Base-by-base conservation (phyloP, 306 rosid species). In the Trifolium dubium region DNA sequence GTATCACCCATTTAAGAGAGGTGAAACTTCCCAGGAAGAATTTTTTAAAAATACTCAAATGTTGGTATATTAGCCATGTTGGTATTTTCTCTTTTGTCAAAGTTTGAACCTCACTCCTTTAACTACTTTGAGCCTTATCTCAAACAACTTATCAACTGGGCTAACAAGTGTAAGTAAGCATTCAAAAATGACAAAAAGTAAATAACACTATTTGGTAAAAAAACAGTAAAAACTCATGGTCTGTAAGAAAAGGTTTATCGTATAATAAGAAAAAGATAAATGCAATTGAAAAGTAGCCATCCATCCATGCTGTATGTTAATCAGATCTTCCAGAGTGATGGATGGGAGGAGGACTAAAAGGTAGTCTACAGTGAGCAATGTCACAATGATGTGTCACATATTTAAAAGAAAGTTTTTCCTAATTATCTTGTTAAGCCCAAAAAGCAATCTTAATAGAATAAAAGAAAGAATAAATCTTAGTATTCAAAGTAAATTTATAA, bases 281-380 rank as follows among this genome's bases (percentile, higher is more conserved):
- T 6, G 63, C 56, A 18, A 34, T 11, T 18, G 18, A 71, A 75
- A 69, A 11, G 11, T 28, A 63, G 69, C 17, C 12, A 69, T 53
- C 63, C 44, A 54, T 69, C 8, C 56, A 53, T 23, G 63, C 11
- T 50, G 43, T 28, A 39, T 46, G 39, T 53, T 11, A 49, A 12
- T 30, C 3, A 31, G 41, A 58, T 8, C n/a, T 19, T 60, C 49
- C 63, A 41, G 39, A 31, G 64, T 10, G 47, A 23, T 1, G 23
- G 1, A 8, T 7, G 6, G 6, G 71, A 23, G 46, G 34, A 12
- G 44, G 4, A 15, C 55, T 8, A 11, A 61, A 17, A 10, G 10
- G 8, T 4, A 35, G 40, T 35, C 49, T 46, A 67, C 31, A 0
- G 67, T 14, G 58, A 10, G 46, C 40, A 64, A 31, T 40, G 29